Conservation (phyloP, 2,329 filamentous ascomycete species). For the Zymoseptoria tritici region DNA sequence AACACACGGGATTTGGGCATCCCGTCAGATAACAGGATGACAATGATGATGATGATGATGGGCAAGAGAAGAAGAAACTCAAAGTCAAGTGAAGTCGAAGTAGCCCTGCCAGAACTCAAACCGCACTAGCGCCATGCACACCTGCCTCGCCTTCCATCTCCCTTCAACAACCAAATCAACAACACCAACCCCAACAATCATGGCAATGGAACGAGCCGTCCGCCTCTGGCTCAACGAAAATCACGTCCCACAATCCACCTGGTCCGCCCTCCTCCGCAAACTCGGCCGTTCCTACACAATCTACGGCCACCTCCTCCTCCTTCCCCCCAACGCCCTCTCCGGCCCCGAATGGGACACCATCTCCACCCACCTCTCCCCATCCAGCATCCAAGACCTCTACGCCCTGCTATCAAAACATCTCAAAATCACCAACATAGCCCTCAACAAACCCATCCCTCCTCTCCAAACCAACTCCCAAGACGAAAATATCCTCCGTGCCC, state of each 20-base stretch:
- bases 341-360: conserved; percentile 31
- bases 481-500: conserved; percentile 68
- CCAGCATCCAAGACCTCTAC: conserved; percentile 32
- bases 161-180: neutral
- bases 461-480: conserved; percentile 13
- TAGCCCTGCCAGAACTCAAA: neutral
- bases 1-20: no score
- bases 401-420: conserved; percentile 36
- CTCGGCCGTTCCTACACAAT: conserved; percentile 41
- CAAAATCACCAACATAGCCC: conserved; percentile 48
- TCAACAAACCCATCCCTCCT: conserved; percentile 50
- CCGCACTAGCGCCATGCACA: neutral
- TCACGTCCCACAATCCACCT: neutral
- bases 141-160: neutral
- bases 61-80: neutral
- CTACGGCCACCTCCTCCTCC: conserved; percentile 52
- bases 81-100: neutral
- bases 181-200: neutral
- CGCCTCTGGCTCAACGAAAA: conserved; percentile 8
- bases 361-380: conserved; percentile 20
- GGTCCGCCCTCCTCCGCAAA: conserved; percentile 6
- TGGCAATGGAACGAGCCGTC: conserved; percentile 14
- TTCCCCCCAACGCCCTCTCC: conserved; percentile 43
- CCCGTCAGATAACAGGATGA: no score
- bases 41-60: neutral